phyloP scores from a whole-genome alignment of 2,329 filamentous ascomycete species.

The Cladosporium sp. region DNA sequence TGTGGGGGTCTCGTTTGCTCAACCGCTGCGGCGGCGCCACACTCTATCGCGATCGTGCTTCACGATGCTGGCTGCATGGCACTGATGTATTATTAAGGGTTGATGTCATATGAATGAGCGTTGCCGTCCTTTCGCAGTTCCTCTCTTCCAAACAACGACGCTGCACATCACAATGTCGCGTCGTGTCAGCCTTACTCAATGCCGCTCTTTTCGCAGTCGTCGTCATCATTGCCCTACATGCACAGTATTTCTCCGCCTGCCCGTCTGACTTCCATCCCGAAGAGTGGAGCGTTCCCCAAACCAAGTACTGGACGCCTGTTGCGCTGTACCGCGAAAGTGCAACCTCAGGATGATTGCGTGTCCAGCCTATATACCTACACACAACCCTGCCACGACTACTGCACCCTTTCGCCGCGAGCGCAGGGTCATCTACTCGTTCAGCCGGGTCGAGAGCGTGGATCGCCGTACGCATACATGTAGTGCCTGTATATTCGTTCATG shows the following conservation, averaged over 20 bases:
- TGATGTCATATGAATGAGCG: neutral
- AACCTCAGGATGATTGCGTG: neutral
- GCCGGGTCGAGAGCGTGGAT: slow-evolving; percentile 1
- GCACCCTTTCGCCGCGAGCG: no score
- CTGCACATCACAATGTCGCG: neutral
- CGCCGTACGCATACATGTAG: neutral
- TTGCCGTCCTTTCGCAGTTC: neutral
- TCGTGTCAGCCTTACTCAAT: neutral
- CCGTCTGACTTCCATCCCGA: no score
- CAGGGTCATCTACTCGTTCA: neutral
- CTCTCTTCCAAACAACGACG: neutral
- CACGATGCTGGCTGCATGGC: no score
- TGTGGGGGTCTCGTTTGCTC: neutral
- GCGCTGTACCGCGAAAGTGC: no score
- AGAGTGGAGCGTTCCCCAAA: no score
- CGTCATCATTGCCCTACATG: no score
- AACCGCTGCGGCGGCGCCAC: neutral
- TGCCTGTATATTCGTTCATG: neutral
- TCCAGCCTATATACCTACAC: no score
- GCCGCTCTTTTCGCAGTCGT: no score
- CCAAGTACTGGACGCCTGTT: no score
- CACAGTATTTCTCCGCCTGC: no score
- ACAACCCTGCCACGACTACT: no score
- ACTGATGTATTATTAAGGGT: no score
- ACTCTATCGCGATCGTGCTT: neutral